These are phyloP conservation scores for Zygosaccharomyces kombuchaensis DNA, from an alignment of 805 yeast species.

Conservation along the genomic window DNA sequence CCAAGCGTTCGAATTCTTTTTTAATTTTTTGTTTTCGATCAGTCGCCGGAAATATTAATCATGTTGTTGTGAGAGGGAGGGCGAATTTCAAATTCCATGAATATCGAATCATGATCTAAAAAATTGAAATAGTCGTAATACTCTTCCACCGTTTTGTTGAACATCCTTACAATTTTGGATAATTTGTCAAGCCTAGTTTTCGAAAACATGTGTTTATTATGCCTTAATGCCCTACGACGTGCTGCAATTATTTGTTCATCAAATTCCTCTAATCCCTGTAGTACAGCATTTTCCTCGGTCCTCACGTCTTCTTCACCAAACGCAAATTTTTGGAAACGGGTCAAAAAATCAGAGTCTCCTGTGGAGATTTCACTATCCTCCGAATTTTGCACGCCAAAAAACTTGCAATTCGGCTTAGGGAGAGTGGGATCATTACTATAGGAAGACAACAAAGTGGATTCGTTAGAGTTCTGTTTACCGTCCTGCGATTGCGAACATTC, in stretches of 20 bases:
- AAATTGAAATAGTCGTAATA: constrained; percentile 23
- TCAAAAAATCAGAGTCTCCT: constrained; percentile 3
- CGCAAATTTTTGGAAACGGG: constrained; percentile 3
- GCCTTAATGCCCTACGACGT: neutral
- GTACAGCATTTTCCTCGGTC: neutral
- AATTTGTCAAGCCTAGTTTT: constrained; percentile 20
- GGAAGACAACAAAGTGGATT: constrained; percentile 6
- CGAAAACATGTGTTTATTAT: constrained; percentile 9
- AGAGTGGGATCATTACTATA: constrained; percentile 2
- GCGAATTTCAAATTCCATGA: constrained; percentile 26
- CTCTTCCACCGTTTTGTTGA: constrained; percentile 28
- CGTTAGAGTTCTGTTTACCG: constrained; percentile 2
- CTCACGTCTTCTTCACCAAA: constrained; percentile 4
- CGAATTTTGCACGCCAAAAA: constrained; percentile 5
- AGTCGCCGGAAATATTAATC: constrained; percentile 1
- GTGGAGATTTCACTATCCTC: constrained; percentile 1
- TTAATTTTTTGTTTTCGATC: neutral
- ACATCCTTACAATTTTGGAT: constrained; percentile 18
- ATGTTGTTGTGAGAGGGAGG: constrained; percentile 5
- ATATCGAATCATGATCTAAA: constrained; percentile 16
- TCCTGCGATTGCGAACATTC: constrained; percentile 1
- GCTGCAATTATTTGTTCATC: neutral
- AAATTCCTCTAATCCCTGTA: neutral
- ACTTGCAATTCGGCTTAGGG: constrained; percentile 10
- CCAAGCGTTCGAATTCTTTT: neutral